Evolutionary conservation across 2,329 filamentous ascomycete genomes (phyloP).

Genomic region (Ceratocystiopsis sp.): DNA sequence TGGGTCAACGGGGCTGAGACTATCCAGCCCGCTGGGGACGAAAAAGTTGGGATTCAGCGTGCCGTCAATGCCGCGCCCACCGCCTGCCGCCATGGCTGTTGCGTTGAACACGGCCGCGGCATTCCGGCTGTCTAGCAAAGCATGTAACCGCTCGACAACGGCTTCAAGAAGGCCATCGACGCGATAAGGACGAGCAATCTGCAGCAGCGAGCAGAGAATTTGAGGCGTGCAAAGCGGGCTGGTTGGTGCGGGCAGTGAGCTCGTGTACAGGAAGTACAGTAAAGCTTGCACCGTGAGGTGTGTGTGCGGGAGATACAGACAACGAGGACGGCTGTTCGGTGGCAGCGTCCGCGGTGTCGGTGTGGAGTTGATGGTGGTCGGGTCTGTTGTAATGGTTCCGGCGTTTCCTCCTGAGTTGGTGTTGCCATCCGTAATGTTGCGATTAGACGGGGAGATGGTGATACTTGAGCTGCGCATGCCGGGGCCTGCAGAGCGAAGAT

Average conservation of each 20-base stretch:
- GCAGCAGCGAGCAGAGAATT: conserved; percentile 85
- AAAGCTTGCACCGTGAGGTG: conserved; percentile 77
- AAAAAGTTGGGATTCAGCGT: conserved; percentile 46
- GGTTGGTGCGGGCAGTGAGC: conserved; percentile 58
- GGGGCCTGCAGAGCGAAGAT: conserved; percentile 24
- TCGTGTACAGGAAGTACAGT: conserved; percentile 87
- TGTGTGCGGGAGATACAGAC: conserved; percentile 86
- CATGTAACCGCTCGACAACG: conserved; percentile 78
- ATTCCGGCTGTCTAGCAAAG: conserved; percentile 79
- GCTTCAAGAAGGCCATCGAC: conserved; percentile 86
- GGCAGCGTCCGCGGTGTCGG: conserved; percentile 40
- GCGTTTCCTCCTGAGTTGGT: no score
- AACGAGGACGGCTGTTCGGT: conserved; percentile 56
- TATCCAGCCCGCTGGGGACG: conserved; percentile 31
- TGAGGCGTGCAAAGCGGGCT: conserved; percentile 81
- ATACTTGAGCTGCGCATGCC: conserved; percentile 58
- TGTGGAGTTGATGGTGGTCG: conserved; percentile 33
- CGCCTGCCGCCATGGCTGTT: conserved; percentile 91
- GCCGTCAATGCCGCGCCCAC: conserved; percentile 66
- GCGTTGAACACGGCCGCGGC: conserved; percentile 96
- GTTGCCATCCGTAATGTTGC: conserved; percentile 22
- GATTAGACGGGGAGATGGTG: conserved; percentile 60
- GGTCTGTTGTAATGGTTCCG: conserved; percentile 15
- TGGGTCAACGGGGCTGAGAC: conserved; percentile 14
- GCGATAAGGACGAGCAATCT: conserved; percentile 83